A percentile compares a stretch with the other conserved stretches of the same genome.
phyloP scores from a whole-genome alignment of 345 rosid species.

The Corchorus olitorius region DNA sequence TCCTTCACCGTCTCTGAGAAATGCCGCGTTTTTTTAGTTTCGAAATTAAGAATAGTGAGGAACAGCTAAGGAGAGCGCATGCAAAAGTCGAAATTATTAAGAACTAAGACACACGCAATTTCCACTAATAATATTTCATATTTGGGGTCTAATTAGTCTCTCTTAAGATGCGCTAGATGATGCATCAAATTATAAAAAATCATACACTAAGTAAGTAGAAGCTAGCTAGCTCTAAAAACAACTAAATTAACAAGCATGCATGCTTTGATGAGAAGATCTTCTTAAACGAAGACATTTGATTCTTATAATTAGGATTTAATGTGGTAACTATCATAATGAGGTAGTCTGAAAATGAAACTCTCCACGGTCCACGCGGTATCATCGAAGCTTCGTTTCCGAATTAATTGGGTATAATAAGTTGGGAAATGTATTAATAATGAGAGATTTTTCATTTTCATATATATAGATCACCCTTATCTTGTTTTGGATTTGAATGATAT shows the following conservation, averaged over 20 bases:
- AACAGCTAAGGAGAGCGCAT: not conserved
- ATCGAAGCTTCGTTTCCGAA: constrained; percentile 1
- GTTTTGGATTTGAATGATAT: not conserved
- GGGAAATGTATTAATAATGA: not conserved
- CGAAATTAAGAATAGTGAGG: not conserved
- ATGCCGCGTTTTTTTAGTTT: constrained; percentile 2
- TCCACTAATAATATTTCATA: constrained; percentile 9
- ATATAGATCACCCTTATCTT: not conserved
- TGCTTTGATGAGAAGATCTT: no score
- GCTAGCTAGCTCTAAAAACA: not conserved
- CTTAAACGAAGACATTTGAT: not conserved
- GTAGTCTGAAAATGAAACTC: constrained; percentile 9
- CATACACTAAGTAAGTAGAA: not conserved
- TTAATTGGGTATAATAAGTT: not conserved
- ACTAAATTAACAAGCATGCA: no score
- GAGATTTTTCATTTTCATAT: no score
- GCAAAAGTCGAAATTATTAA: not conserved
- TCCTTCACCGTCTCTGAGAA: constrained; percentile 1
- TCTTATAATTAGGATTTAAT: not conserved
- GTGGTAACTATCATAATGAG: not conserved
- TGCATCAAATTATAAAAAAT: no score
- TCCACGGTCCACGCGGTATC: constrained; percentile 21
- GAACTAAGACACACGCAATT: not conserved
- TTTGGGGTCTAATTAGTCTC: not conserved
- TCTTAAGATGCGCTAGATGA: not conserved